Evolutionary conservation across 2,329 filamentous ascomycete species (phyloP).

Genomic region (Microdochium bolleyi): DNA sequence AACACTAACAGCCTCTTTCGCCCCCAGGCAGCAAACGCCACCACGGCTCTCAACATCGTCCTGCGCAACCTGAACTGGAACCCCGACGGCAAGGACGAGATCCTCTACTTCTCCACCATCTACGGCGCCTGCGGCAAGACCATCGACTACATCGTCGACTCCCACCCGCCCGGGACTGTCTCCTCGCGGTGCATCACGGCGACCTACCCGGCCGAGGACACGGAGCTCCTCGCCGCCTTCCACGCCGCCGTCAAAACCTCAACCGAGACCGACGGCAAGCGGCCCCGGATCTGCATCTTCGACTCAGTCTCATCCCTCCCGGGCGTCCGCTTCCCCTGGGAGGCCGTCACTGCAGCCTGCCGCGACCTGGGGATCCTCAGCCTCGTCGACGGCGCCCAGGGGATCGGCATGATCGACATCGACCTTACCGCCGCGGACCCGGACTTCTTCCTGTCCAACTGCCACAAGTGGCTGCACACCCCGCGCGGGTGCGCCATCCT

Average conservation of each 20-base stretch:
- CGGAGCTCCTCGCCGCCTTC: constrained; percentile 56
- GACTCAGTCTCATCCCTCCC: constrained; percentile 76
- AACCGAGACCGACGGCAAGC: constrained; percentile 46
- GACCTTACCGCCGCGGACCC: constrained; percentile 60
- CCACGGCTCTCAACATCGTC: constrained; percentile 68
- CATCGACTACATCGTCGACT: constrained; percentile 64
- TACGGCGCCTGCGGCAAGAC: constrained; percentile 74
- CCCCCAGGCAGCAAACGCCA: constrained; percentile 64
- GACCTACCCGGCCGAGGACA: constrained; percentile 63
- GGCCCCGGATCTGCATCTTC: constrained; percentile 62
- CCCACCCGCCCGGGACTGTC: constrained; percentile 33
- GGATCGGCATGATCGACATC: constrained; percentile 68
- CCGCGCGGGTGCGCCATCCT: constrained; percentile 77
- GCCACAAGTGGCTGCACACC: constrained; percentile 82
- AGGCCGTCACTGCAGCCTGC: constrained; percentile 57
- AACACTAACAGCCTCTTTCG: background rate
- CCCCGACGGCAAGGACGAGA: constrained; percentile 64
- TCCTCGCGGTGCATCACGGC: constrained; percentile 48
- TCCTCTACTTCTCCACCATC: constrained; percentile 70
- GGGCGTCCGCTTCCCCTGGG: constrained; percentile 73
- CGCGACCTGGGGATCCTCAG: constrained; percentile 60
- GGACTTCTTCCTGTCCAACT: constrained; percentile 84
- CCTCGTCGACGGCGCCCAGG: constrained; percentile 78
- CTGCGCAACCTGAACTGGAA: constrained; percentile 67
- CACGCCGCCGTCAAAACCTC: constrained; percentile 42